Evolutionary conservation across 108 stramenopile genomes (phyloP).

Genomic region (Nitzschia sp.): DNA sequence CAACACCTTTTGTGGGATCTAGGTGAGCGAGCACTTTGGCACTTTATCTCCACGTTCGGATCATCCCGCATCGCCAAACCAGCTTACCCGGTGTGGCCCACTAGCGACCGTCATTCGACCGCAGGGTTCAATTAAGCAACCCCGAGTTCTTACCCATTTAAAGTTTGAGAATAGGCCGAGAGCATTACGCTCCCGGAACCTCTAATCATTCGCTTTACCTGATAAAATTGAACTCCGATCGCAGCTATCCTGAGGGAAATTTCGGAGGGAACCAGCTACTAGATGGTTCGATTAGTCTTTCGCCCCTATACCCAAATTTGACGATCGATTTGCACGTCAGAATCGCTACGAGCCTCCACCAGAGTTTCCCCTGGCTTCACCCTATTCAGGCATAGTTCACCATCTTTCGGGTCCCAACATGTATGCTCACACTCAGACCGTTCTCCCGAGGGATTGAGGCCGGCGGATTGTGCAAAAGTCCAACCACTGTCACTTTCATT

Average conservation of each 20-base stretch:
- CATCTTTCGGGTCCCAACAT: conserved; percentile 95
- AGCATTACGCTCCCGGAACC: conserved; percentile 87
- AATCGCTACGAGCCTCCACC: conserved; percentile 94
- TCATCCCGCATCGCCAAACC: conserved; percentile 97
- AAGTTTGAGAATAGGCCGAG: conserved; percentile 98
- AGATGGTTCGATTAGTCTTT: conserved; percentile 98
- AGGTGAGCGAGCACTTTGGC: conserved; percentile 95
- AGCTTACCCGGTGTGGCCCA: conserved; percentile 97
- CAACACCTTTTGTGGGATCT: conserved; percentile 98
- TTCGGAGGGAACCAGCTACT: conserved; percentile 97
- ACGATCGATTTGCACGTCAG: conserved; percentile 96
- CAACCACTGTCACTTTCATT: conserved; percentile 93
- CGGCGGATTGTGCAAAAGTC: conserved; percentile 87
- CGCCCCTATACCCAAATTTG: conserved; percentile 97
- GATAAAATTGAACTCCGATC: conserved; percentile 87
- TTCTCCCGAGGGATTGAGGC: conserved; percentile 82
- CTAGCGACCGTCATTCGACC: conserved; percentile 92
- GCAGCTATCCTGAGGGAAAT: conserved; percentile 97
- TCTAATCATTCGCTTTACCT: conserved; percentile 99
- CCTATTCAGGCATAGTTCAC: conserved; percentile 97
- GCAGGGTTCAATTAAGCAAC: conserved; percentile 92
- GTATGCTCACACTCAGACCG: conserved; percentile 92
- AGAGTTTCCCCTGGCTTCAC: conserved; percentile 95
- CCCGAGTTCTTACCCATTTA: conserved; percentile 93
- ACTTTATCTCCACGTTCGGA: conserved; percentile 96